These are phyloP conservation scores for Diplodia corticola DNA, from an alignment of 2,329 filamentous ascomycete species.

Conservation along the genomic window DNA sequence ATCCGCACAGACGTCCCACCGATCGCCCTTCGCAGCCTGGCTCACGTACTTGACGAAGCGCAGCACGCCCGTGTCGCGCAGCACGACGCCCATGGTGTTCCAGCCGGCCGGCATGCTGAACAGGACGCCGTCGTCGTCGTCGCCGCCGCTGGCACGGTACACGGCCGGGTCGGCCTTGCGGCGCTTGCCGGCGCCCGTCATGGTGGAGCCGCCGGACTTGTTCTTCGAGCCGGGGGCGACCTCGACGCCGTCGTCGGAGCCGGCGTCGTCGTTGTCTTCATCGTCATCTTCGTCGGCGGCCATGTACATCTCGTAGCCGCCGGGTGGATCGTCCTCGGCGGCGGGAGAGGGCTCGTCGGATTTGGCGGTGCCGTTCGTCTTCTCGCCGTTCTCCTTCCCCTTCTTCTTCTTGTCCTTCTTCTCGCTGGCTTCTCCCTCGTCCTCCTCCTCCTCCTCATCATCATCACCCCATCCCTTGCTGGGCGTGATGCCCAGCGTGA, in stretches of 20 bases:
- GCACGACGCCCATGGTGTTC: slow-evolving; percentile 89
- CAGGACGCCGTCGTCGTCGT: slow-evolving; percentile 74
- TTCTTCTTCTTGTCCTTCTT: slow-evolving; percentile 41
- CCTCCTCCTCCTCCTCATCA: slow-evolving; percentile 54
- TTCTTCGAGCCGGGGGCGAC: slow-evolving; percentile 33
- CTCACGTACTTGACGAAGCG: slow-evolving; percentile 98
- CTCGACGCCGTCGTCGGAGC: slow-evolving; percentile 41
- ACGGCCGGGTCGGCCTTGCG: slow-evolving; percentile 72
- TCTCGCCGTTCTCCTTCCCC: slow-evolving; percentile 41
- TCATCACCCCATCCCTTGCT: slow-evolving; percentile 81
- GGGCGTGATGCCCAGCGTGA: slow-evolving; percentile 85
- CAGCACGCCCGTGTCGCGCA: slow-evolving; percentile 81
- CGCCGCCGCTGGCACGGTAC: slow-evolving; percentile 59
- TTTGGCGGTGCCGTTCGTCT: slow-evolving; percentile 28
- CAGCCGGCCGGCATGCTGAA: slow-evolving; percentile 71
- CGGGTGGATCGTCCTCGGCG: slow-evolving; percentile 43
- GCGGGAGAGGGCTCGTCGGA: slow-evolving; percentile 59
- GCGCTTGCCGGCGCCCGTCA: slow-evolving; percentile 51
- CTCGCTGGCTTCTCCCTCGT: slow-evolving; percentile 43
- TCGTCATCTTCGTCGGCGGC: slow-evolving; percentile 72
- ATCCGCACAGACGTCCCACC: slow-evolving; percentile 85
- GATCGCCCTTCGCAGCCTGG: slow-evolving; percentile 75
- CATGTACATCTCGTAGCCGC: slow-evolving; percentile 91
- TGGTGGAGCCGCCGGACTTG: slow-evolving; percentile 33
- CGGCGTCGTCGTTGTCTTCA: slow-evolving; percentile 62